Conservation (phyloP, 306 rosid species). For the Lathyrus oleraceus region DNA sequence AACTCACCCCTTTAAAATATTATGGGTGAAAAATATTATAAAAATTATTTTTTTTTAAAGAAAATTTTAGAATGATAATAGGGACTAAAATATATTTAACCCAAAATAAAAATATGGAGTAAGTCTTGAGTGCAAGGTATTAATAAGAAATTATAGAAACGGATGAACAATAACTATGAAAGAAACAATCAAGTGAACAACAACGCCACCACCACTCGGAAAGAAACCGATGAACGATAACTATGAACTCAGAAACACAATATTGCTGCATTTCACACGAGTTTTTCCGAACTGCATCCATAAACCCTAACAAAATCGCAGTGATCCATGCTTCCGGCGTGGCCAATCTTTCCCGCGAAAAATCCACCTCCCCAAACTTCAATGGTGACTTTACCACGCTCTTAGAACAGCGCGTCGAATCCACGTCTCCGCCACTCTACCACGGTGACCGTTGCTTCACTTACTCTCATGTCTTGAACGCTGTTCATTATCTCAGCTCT, state of each 20-base stretch:
- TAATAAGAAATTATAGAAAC: too few species aligned
- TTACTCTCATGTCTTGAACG: constrained; percentile 53
- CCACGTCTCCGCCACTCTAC: constrained; percentile 50
- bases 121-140: too few species aligned
- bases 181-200: neutral
- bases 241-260: constrained; percentile 5
- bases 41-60: too few species aligned
- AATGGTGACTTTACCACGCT: constrained; percentile 22
- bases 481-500: constrained; percentile 63
- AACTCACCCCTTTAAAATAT: too few species aligned
- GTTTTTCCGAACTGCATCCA: constrained; percentile 53
- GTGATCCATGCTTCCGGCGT: constrained; percentile 68
- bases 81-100: too few species aligned
- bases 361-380: constrained; percentile 15
- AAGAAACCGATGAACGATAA: constrained; percentile 26
- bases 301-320: constrained; percentile 64
- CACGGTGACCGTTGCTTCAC: constrained; percentile 63
- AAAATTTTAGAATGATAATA: too few species aligned
- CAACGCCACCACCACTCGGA: neutral
- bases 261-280: constrained; percentile 72
- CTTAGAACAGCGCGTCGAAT: constrained; percentile 36
- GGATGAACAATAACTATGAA: too few species aligned
- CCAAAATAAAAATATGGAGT: too few species aligned
- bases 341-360: constrained; percentile 38
- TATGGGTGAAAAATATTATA: too few species aligned